Evolutionary conservation across 2,329 filamentous ascomycete species (phyloP).

Genomic region (Cryphonectria carpinicola): DNA sequence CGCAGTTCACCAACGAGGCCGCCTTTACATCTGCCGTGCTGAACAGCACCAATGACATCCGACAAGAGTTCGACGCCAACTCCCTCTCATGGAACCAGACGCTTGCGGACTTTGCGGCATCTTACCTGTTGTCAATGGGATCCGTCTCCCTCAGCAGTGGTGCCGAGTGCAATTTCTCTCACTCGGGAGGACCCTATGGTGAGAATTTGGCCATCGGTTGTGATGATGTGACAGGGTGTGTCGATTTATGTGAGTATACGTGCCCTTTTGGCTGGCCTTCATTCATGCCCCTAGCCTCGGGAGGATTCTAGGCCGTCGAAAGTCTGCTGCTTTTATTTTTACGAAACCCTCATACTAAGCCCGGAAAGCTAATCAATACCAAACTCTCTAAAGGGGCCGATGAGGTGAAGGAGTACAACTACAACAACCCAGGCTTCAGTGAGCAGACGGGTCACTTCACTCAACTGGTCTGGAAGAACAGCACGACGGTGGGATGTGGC

Average conservation of each 20-base stretch:
- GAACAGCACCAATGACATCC: conserved; percentile 69
- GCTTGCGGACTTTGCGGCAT: conserved; percentile 56
- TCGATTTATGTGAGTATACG: conserved; percentile 58
- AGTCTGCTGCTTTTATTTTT: not conserved
- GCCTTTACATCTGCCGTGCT: conserved; percentile 61
- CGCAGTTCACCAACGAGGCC: conserved; percentile 40
- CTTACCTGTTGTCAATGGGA: conserved; percentile 48
- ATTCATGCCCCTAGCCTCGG: not conserved
- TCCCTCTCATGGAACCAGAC: conserved; percentile 67
- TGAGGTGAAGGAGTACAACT: conserved; percentile 64
- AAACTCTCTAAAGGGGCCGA: conserved; percentile 48
- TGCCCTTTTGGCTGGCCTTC: not conserved
- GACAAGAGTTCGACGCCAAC: conserved; percentile 63
- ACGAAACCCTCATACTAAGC: too few species aligned
- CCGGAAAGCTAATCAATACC: not conserved
- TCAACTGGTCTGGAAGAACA: conserved; percentile 72
- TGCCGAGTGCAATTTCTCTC: conserved; percentile 51
- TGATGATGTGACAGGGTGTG: conserved; percentile 57
- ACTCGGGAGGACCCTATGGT: conserved; percentile 67
- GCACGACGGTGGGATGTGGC: conserved; percentile 61
- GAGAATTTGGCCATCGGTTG: conserved; percentile 77
- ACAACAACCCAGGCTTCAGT: conserved; percentile 56
- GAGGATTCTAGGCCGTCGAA: not conserved
- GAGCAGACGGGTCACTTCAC: conserved; percentile 72
- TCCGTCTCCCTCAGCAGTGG: not conserved